phyloP scores from a whole-genome alignment of 2,329 filamentous ascomycete species.

The Pseudogymnoascus sp. region DNA sequence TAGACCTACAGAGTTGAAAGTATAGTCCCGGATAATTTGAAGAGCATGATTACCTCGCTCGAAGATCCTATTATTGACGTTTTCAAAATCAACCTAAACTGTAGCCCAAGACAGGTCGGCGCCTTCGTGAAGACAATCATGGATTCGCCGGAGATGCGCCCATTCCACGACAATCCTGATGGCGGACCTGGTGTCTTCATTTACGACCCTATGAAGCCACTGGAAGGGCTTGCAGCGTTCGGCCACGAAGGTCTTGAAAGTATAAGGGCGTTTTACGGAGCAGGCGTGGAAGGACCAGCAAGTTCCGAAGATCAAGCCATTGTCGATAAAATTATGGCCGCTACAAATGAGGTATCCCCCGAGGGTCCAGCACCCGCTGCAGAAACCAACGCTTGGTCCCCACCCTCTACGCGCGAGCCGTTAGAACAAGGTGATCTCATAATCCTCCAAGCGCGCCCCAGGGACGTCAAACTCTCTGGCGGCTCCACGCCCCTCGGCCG shows the following conservation, averaged over 20 bases:
- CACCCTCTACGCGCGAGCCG: slow-evolving; percentile 8
- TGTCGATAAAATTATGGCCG: neutral
- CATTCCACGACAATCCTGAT: slow-evolving; percentile 59
- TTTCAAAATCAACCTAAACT: slow-evolving; percentile 55
- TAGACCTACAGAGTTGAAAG: slow-evolving; percentile 61
- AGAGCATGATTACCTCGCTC: slow-evolving; percentile 66
- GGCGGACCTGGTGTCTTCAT: slow-evolving; percentile 77
- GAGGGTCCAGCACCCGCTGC: slow-evolving; percentile 22
- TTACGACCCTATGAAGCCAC: slow-evolving; percentile 63
- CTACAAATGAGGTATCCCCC: slow-evolving; percentile 11
- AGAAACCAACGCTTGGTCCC: slow-evolving; percentile 27
- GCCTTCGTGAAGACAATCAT: slow-evolving; percentile 64
- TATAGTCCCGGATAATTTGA: slow-evolving; percentile 54
- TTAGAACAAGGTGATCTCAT: slow-evolving; percentile 67
- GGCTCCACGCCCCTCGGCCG: slow-evolving; percentile 52
- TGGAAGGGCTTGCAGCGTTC: slow-evolving; percentile 68
- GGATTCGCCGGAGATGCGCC: slow-evolving; percentile 49
- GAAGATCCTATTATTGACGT: slow-evolving; percentile 62
- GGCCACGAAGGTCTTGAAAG: slow-evolving; percentile 62
- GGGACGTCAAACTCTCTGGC: slow-evolving; percentile 53
- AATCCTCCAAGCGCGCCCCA: slow-evolving; percentile 68
- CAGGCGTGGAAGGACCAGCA: neutral
- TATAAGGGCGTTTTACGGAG: slow-evolving; percentile 21
- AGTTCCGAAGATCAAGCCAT: neutral
- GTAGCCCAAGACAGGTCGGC: slow-evolving; percentile 44